Base-by-base conservation (phyloP, 805 yeast species). In the Blastobotrys chiropterorum region DNA sequence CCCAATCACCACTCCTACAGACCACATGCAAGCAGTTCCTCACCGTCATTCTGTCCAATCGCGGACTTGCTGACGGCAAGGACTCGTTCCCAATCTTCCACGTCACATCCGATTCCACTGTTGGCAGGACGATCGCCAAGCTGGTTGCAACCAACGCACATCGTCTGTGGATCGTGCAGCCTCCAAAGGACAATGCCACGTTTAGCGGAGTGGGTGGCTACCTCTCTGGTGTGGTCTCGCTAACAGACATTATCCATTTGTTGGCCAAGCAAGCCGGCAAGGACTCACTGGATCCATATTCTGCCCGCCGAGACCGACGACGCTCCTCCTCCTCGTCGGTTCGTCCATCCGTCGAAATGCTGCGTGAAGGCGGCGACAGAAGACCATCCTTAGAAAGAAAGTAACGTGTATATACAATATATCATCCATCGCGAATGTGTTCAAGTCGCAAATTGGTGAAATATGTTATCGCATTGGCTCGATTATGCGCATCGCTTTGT, bases 41-140 rank as follows among this genome's bases (percentile, higher is more conserved):
- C 53, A 82, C 95, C 13, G 85, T 90, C 56, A 90, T 90, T 55
- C 77, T 94, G 57, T 84, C 86, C 57, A 83, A 84, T 51, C 83
- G 96, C 64, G 99, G 99, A 17, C 76, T 92, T 31, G 95, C 85
- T 62, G 90, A 90, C 64, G 97, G 97, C 49, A 90, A 90, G 68
- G 99, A 92, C 72, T 89, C 95, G 42, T 92, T 85, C 75, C 99
- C 99, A 15, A 92, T 94, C 41, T 92, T 92, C 77, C 96, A 92
- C 67, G 97, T 92, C 21, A 84, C 87, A 56, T 80, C 81, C 55
- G 77, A 78, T 41, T 81, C 95, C 7, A 83, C 94, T 0, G 75
- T 94, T 48, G 95, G 89, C 34, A 79, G 96, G 67, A 89, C 95
- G 6, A 78, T 94, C 63, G 98, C 98, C 34, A 92, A 94, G 67